Conservation (phyloP, 2,329 filamentous ascomycete genomes). For the Diaporthe capsici region DNA sequence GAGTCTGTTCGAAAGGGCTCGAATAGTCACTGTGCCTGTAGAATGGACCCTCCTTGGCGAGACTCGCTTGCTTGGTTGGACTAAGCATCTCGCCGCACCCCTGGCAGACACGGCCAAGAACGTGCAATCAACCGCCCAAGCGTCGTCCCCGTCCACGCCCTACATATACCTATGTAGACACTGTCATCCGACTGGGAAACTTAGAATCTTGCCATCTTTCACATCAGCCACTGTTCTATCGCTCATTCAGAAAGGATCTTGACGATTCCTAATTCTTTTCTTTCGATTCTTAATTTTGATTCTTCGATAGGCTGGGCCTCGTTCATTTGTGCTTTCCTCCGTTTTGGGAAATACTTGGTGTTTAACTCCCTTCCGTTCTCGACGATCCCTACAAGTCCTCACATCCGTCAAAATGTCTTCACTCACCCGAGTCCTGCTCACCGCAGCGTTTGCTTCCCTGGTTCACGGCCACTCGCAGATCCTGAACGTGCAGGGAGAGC, state of each 20-base stretch:
- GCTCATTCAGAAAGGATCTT: constrained; percentile 40
- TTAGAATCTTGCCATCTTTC: constrained; percentile 6
- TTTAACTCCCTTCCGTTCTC: constrained; percentile 47
- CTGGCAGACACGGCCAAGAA: neutral
- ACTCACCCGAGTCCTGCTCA: constrained; percentile 52
- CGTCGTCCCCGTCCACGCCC: neutral
- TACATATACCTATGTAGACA: constrained; percentile 37
- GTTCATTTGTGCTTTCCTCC: constrained; percentile 42
- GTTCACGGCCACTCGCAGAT: constrained; percentile 62
- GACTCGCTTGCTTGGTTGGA: constrained; percentile 35
- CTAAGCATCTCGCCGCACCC: constrained; percentile 16
- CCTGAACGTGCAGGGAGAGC: constrained; percentile 60
- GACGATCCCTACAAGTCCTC: constrained; percentile 46
- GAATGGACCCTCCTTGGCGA: constrained; percentile 35
- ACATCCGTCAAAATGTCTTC: constrained; percentile 52
- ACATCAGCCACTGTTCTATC: constrained; percentile 39
- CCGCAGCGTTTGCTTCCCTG: constrained; percentile 53
- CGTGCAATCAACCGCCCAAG: constrained; percentile 16
- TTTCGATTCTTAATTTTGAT: constrained; percentile 37
- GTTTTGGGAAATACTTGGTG: constrained; percentile 28
- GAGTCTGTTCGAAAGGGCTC: constrained; percentile 37
- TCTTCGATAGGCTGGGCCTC: constrained; percentile 42
- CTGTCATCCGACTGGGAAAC: constrained; percentile 26
- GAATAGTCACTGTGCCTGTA: constrained; percentile 31
- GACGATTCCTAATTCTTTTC: constrained; percentile 37